Evolutionary conservation across 495 filamentous ascomycete genomes (phyloP), one percentile per base, ranked within the genome.

Genomic region (Hapsidospora chrysogenum): DNA sequence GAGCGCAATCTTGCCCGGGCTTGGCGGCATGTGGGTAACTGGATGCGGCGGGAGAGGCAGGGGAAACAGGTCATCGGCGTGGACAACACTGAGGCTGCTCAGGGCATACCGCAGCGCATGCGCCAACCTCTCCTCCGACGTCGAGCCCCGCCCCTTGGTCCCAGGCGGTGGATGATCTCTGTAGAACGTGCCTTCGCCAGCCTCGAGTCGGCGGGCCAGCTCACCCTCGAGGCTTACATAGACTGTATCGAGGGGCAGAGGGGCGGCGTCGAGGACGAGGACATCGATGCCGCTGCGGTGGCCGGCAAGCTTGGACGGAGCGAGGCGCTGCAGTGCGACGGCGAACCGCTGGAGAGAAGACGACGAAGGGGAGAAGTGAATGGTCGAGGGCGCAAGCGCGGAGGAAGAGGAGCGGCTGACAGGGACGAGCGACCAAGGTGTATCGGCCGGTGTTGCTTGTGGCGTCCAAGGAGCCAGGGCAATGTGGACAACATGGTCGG

Each of bases 211-310:
- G 39, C 55, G 58, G 14, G 67, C 60, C 13, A 85, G 67, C 37
- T 93, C 78, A 4, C 72, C 72, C 49, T 95, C 85, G 11, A 89
- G 69, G 25, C 68, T 82, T 23, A 96, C 81, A 49, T 79, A 92
- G 7, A 95, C 67, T 1, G 77, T 82, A 33, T 92, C 80, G 21
- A 97, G 60, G 10, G 73, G 63, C 19, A 94, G 56, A 10, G 86
- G 80, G 11, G 75, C 66, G 6, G 87, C 80, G 52, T 93, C 84
- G 39, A 86, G 51, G 2, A 93, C 62, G 33, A 80, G 60, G 44
- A 96, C 79, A 50, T 92, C 85, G 35, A 93, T 75, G 37, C 49
- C 72, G 57, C 61, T 70, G 48, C 48, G 56, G 60, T 64, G 70
- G 43, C 60, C 70, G 42, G 57, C 70, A 5, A 76, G 53, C 51